phyloP scores from a whole-genome alignment of 257 asterid genomes.

The Primulina eburnea region DNA sequence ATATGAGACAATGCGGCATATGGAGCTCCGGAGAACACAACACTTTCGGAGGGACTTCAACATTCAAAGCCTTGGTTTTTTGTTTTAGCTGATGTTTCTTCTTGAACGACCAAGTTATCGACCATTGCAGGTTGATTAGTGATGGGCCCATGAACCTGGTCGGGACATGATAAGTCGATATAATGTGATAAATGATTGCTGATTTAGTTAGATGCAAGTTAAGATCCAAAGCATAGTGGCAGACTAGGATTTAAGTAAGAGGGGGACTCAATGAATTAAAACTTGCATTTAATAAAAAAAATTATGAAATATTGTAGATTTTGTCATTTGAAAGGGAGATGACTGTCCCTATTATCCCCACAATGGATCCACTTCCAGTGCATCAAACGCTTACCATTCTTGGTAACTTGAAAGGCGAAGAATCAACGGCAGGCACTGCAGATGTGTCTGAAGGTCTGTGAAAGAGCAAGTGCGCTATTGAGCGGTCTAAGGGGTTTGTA shows the following conservation, averaged over 20 bases:
- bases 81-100: neutral
- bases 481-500: constrained; percentile 83
- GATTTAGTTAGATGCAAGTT: no score
- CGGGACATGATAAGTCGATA: neutral
- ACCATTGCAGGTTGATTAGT: neutral
- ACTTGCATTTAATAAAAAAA: neutral
- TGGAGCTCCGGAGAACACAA: neutral
- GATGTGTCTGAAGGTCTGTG: constrained; percentile 24
- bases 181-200: neutral
- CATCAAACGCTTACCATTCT: neutral
- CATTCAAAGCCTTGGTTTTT: neutral
- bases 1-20: neutral
- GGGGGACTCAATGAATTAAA: neutral
- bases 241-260: neutral
- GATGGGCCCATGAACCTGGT: neutral
- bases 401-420: neutral
- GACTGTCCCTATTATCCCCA: neutral
- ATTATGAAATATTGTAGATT: neutral
- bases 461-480: constrained; percentile 35
- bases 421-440: constrained; percentile 1
- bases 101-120: neutral
- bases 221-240: neutral
- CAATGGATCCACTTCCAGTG: neutral
- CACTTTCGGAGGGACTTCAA: neutral
- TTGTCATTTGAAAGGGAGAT: neutral